Evolutionary conservation across 306 rosid genomes (phyloP), one percentile per base, ranked within the genome.

Genomic region (Inga laurina): DNA sequence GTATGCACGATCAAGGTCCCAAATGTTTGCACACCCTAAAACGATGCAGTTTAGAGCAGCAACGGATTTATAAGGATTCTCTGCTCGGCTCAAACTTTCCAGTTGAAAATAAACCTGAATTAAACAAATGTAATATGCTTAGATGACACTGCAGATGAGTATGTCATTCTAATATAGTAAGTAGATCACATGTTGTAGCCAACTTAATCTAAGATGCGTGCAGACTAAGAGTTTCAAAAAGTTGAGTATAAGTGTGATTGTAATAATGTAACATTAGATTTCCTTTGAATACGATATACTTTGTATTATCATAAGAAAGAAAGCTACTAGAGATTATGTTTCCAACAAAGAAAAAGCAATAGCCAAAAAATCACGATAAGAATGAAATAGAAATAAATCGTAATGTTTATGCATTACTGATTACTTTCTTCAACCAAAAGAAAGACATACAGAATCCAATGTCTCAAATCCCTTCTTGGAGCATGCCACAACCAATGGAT

Each of bases 1-100:
- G 90, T 97, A 97, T 35, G 98, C 98, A 16, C 99, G 98, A 78
- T 97, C 97, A 77, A 97, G 93, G 88, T 97, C 97, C 94, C 97
- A 94, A 84, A 89, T 90, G 88, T 97, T 97, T 72, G 97, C 98
- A 84, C 98, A 97, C 21, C 99, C 98, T 85, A 94, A 75, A 76
- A 97, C 83, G 82, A 97, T 32, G 73, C 99, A 94, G 85, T 97
- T 97, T 74, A 97, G 85, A 30, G 99, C 98, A 24, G 94, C 91
- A 70, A 97, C 88, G 49, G 99, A 97, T 90, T 91, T 97, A 91
- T 88, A 97, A 16, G 97, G 98, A 72, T 78, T 88, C 74, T 97
- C 97, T 51, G 88, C 93, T 62, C 79, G 87, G 80, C 93, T 91
- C 81, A 94, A 89, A 85, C 82, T 89, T 84, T 97, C 99, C 88